Conservation (phyloP, 1,284 basidiomycete species). For the Irpex lacteus region DNA sequence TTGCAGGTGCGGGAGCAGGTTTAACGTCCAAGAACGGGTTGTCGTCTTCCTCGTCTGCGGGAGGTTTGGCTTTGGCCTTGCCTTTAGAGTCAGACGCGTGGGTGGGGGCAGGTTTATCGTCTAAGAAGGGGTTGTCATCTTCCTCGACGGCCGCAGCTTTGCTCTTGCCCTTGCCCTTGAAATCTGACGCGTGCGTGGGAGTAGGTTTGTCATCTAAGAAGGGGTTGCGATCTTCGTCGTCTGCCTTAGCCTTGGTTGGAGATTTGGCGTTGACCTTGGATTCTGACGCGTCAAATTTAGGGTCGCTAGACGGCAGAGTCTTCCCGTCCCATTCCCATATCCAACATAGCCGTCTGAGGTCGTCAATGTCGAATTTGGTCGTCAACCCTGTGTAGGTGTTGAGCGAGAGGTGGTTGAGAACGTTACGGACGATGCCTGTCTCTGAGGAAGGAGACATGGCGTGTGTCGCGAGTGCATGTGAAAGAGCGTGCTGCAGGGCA, state of each 20-base stretch:
- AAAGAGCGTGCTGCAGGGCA: slow-evolving; percentile 72
- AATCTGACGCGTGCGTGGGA: slow-evolving; percentile 26
- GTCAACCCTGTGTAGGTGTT: slow-evolving; percentile 65
- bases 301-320: slow-evolving; percentile 27
- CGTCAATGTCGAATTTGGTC: slow-evolving; percentile 60
- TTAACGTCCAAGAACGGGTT: slow-evolving; percentile 66
- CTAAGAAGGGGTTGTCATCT: slow-evolving; percentile 74
- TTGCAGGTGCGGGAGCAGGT: slow-evolving; percentile 30
- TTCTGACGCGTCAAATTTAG: slow-evolving; percentile 20
- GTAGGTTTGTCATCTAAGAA: slow-evolving; percentile 48
- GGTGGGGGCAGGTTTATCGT: slow-evolving; percentile 29
- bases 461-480: slow-evolving; percentile 77
- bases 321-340: slow-evolving; percentile 83
- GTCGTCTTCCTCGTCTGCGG: slow-evolving; percentile 46
- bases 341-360: slow-evolving; percentile 76
- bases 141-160: slow-evolving; percentile 28
- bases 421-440: slow-evolving; percentile 70
- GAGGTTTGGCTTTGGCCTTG: slow-evolving; percentile 2
- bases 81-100: slow-evolving; percentile 17
- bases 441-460: slow-evolving; percentile 74
- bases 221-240: slow-evolving; percentile 65
- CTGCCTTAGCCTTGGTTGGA: background rate
- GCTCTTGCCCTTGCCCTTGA: slow-evolving; percentile 16
- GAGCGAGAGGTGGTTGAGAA: slow-evolving; percentile 73
- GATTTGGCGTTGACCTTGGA: no score